Base-by-base conservation (phyloP, 306 rosid genomes). In the Vigna angularis region DNA sequence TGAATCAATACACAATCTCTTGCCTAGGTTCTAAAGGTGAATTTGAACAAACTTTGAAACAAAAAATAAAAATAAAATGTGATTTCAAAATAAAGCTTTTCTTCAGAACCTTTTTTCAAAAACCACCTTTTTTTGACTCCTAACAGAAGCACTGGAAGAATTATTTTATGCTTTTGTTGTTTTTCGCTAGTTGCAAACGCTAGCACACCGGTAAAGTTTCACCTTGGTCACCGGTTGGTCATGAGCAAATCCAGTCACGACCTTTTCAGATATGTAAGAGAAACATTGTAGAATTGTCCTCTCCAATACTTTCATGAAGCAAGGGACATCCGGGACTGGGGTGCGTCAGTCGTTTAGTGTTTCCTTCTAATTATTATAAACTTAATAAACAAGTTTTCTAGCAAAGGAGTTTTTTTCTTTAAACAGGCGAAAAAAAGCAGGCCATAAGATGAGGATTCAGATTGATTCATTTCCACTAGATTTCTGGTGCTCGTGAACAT, bases 401-500 rank as follows among this genome's bases (percentile, higher is more conserved):
- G 2, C 1, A 14, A 61, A 7, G 9, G 30, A 5, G 3, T 30
- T 28, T 28, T 15, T 28, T 30, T 61, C 66, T 61, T 30, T 28
- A 30, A 14, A 61, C 32, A 61, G 44, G 12, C n/a, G 32, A 4
- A 30, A 61, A 30, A 45, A 62, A 15, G 8, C 7, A 32, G 44
- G 24, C 24, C 36, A 18, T 40, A 40, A 20, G 47, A 42, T 67
- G 49, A 40, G 57, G 12, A 58, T 56, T 11, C 59, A 38, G 57
- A 67, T 9, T n/a, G 45, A 30, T 17, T 28, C 20, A 59, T 74
- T 18, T 62, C 48, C 48, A 17, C 48, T 16, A 58, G 45, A 32
- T 47, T 47, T 74, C 30, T 22, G 30, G 36, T 65, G 68, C 59
- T 40, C 58, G 44, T 67, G 75, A 66, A 44, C 59, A 64, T 66